These are phyloP conservation scores for Aspergillus sclerotialis DNA, from an alignment of 2,329 filamentous ascomycete species.

Conservation along the genomic window DNA sequence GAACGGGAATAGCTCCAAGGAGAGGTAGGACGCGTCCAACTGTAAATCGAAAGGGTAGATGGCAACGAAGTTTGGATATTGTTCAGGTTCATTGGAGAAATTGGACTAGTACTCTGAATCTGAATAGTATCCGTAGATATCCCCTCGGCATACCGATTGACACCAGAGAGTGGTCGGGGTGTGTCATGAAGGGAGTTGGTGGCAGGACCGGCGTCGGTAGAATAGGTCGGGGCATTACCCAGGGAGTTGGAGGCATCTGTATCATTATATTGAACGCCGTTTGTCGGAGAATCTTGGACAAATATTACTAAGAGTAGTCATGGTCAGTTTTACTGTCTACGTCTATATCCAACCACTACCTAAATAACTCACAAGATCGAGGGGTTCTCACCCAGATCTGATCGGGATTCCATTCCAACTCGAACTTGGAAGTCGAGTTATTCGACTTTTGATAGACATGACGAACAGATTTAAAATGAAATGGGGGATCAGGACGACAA, in stretches of 20 bases:
- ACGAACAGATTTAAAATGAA: conserved; percentile 26
- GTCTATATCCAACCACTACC: no score
- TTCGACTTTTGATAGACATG: conserved; percentile 28
- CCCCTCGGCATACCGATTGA: no score
- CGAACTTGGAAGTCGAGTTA: conserved; percentile 18
- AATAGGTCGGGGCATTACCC: no score
- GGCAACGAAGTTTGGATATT: no score
- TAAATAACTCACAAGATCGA: conserved; percentile 14
- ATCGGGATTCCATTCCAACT: conserved; percentile 22
- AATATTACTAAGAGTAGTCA: conserved; percentile 18
- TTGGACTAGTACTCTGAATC: no score
- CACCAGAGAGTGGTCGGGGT: no score
- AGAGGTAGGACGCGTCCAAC: conserved; percentile 7
- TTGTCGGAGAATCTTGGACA: conserved; percentile 16
- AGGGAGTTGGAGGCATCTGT: no score
- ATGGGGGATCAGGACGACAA: conserved; percentile 26
- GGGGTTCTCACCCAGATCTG: conserved; percentile 28
- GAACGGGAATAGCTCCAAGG: conserved; percentile 9
- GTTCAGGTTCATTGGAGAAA: no score
- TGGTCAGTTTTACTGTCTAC: conserved; percentile 2
- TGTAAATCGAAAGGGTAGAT: conserved; percentile 4
- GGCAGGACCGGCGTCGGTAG: no score
- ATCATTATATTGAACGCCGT: no score
- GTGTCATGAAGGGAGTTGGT: no score
- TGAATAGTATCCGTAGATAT: no score